Percentiles rank a stretch among this genome's conserved stretches.
Evolutionary conservation across 306 rosid genomes (phyloP).

Genomic region (Hippophae gyantsensis): DNA sequence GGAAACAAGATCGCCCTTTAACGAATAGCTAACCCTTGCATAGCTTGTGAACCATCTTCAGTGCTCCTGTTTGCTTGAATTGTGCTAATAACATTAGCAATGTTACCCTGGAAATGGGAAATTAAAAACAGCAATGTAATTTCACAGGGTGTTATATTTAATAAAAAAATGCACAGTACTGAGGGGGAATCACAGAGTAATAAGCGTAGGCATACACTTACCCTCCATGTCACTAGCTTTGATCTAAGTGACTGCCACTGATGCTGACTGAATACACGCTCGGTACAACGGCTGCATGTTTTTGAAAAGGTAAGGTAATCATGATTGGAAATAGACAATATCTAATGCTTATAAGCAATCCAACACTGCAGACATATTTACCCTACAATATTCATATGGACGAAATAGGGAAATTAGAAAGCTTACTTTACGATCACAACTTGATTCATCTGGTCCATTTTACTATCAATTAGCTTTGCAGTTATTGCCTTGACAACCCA

Average conservation of each 20-base stretch:
- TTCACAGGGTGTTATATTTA: not conserved
- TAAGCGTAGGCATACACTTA: conserved; percentile 25
- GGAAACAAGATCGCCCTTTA: conserved; percentile 19
- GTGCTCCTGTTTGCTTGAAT: conserved; percentile 59
- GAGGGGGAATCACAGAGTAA: not conserved
- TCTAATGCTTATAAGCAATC: not conserved
- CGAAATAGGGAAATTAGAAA: not conserved
- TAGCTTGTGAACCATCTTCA: conserved; percentile 63
- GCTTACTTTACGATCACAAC: conserved; percentile 67
- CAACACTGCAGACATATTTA: not conserved
- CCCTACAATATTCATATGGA: not conserved
- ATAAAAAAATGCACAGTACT: not conserved
- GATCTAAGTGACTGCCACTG: conserved; percentile 75
- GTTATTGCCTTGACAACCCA: conserved; percentile 90
- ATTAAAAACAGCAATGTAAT: not conserved
- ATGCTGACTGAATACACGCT: conserved; percentile 63
- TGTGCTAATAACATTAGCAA: conserved; percentile 62
- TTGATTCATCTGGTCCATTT: conserved; percentile 95
- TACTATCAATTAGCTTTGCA: conserved; percentile 73
- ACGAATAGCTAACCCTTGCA: conserved; percentile 65
- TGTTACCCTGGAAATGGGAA: conserved; percentile 48
- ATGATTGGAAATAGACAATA: not conserved
- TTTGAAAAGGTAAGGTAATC: conserved; percentile 1
- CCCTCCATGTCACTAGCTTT: conserved; percentile 79
- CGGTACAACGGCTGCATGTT: conserved; percentile 57